phyloP scores from a whole-genome alignment of 2,329 filamentous ascomycete genomes.

The Cytospora mali region DNA sequence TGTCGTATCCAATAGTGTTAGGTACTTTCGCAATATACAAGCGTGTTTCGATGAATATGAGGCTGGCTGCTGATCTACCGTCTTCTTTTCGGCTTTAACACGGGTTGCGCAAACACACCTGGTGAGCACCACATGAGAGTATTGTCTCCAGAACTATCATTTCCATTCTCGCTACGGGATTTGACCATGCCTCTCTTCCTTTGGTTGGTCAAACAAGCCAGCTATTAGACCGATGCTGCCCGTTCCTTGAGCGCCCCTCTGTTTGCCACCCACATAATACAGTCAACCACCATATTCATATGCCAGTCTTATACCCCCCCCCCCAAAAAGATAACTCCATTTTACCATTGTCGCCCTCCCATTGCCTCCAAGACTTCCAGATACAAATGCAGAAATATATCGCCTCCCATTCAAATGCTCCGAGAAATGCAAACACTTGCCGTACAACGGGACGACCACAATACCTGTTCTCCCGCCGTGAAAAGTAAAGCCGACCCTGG shows the following conservation, averaged over 20 bases:
- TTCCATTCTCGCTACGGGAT: background rate
- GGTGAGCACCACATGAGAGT: background rate
- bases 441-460: background rate
- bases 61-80: background rate
- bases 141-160: background rate
- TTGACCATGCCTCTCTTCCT: background rate
- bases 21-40: background rate
- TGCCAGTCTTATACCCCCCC: background rate
- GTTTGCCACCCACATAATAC: background rate
- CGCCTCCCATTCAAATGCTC: background rate
- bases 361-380: background rate
- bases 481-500: background rate
- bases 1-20: background rate
- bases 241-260: background rate
- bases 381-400: slow-evolving; percentile 13
- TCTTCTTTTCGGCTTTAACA: background rate
- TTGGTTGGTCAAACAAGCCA: background rate
- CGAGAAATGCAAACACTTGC: slow-evolving; percentile 12
- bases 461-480: background rate
- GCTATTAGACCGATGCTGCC: background rate
- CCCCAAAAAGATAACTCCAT: background rate
- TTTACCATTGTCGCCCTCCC: background rate
- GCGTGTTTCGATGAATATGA: background rate
- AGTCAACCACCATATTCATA: background rate
- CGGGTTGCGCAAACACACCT: background rate